phyloP scores from a whole-genome alignment of 768 basidiomycete genomes.

The Naganishia friedmannii region DNA sequence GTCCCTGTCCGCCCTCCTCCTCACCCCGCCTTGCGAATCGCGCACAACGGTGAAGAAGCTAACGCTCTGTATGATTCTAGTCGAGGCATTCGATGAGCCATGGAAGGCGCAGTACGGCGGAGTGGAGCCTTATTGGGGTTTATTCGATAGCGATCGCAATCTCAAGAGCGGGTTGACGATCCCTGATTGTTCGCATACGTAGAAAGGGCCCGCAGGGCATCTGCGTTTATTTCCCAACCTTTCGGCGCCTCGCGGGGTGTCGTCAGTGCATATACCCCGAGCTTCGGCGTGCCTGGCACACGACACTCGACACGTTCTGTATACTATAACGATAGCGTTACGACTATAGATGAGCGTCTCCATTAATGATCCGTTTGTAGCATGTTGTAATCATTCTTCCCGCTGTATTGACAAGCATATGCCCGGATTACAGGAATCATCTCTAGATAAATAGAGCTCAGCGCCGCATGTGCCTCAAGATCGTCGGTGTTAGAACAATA shows the following conservation, averaged over 20 bases:
- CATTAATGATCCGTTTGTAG: not conserved
- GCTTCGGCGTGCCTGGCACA: no score
- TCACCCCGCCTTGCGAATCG: not conserved
- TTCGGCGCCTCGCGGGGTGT: no score
- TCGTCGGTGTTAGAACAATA: not conserved
- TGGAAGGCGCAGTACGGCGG: slow-evolving; percentile 84
- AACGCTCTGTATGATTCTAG: slow-evolving; percentile 26
- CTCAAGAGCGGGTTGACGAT: slow-evolving; percentile 51
- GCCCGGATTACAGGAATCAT: no score
- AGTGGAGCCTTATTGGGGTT: slow-evolving; percentile 70
- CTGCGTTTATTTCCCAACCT: no score
- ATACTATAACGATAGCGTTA: not conserved
- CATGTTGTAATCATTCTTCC: not conserved
- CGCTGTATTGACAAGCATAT: not conserved
- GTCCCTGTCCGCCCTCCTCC: not conserved
- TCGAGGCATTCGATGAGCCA: slow-evolving; percentile 69
- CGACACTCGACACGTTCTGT: not conserved
- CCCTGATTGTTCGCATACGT: slow-evolving; percentile 43
- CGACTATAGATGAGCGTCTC: not conserved
- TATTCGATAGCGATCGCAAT: slow-evolving; percentile 60
- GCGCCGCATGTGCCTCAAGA: no score
- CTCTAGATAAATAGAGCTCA: no score
- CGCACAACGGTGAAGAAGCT: not conserved
- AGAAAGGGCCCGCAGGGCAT: not conserved
- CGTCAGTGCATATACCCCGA: no score